Evolutionary conservation across 2,329 filamentous ascomycete species (phyloP).

Genomic region (Myrmaecium sp.): DNA sequence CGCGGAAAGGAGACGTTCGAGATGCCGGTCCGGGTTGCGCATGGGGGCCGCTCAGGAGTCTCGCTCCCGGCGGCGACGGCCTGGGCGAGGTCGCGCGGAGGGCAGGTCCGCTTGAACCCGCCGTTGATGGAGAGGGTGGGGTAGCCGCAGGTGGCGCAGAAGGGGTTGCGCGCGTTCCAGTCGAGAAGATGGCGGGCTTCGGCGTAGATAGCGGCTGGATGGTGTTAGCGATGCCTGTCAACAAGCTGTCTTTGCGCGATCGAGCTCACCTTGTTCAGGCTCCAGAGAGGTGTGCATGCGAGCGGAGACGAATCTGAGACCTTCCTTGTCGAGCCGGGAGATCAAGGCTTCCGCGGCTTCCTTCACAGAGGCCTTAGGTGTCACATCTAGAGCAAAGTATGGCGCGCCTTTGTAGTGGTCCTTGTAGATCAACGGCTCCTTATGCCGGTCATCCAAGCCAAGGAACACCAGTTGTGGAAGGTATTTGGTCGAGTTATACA

Average conservation of each 20-base stretch:
- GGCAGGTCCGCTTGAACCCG: conserved; percentile 67
- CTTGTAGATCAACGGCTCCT: conserved; percentile 41
- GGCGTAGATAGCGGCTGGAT: conserved; percentile 68
- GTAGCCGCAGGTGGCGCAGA: conserved; percentile 77
- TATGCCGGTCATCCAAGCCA: conserved; percentile 54
- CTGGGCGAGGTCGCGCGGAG: conserved; percentile 46
- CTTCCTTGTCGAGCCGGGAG: conserved; percentile 40
- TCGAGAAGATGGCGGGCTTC: conserved; percentile 77
- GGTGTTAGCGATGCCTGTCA: conserved; percentile 1
- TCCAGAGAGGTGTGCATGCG: conserved; percentile 44
- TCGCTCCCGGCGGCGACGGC: conserved; percentile 20
- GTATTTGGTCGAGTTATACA: conserved; percentile 55
- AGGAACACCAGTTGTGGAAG: conserved; percentile 66
- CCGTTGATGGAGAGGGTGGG: conserved; percentile 63
- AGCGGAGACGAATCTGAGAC: conserved; percentile 49
- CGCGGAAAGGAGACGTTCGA: conserved; percentile 87
- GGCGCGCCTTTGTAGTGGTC: conserved; percentile 60
- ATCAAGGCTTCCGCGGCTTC: conserved; percentile 47
- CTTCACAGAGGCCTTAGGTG: conserved; percentile 47
- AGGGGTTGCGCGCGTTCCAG: conserved; percentile 88
- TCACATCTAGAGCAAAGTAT: conserved; percentile 82
- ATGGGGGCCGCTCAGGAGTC: conserved; percentile 44
- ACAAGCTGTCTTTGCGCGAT: too few species aligned
- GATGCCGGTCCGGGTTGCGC: conserved; percentile 65
- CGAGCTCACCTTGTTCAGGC: conserved; percentile 42